Percentiles rank a stretch among this genome's conserved stretches.
Evolutionary conservation across 306 rosid species (phyloP).

Genomic region (Argentina anserina): DNA sequence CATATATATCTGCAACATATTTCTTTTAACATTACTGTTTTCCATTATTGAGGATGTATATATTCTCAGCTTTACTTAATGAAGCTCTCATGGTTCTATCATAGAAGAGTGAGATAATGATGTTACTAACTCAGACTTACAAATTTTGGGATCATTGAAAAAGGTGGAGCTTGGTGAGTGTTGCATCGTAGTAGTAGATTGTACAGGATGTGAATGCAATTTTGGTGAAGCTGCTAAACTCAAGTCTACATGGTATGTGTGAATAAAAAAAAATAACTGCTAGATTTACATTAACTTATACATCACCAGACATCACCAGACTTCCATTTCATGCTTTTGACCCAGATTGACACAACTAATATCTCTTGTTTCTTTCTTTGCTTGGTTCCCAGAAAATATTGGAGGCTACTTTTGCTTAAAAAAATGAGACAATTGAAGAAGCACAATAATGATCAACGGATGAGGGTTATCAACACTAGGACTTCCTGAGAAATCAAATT

Average conservation of each 20-base stretch:
- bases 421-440: conserved; percentile 3
- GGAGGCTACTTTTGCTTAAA: conserved; percentile 7
- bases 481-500: conserved; percentile 4
- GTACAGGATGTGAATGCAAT: not conserved
- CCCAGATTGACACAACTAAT: not conserved
- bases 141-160: not conserved
- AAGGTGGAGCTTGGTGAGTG: conserved; percentile 13
- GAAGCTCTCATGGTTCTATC: not conserved
- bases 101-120: not conserved
- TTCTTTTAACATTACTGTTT: not conserved
- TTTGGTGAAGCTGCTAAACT: not conserved
- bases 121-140: not conserved
- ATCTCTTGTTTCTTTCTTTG: not conserved
- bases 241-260: conserved; percentile 9
- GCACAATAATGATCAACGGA: not conserved
- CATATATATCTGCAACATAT: not conserved
- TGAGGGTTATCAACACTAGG: not conserved
- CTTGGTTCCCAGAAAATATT: conserved; percentile 5
- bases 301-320: too few relatives aligned
- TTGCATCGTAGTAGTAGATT: not conserved
- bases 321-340: not conserved
- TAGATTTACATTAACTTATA: not conserved
- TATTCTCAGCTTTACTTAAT: not conserved
- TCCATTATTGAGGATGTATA: not conserved
- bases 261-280: not conserved